phyloP scores from a whole-genome alignment of 2,329 filamentous ascomycete genomes.

The Epichloe gansuensis region DNA sequence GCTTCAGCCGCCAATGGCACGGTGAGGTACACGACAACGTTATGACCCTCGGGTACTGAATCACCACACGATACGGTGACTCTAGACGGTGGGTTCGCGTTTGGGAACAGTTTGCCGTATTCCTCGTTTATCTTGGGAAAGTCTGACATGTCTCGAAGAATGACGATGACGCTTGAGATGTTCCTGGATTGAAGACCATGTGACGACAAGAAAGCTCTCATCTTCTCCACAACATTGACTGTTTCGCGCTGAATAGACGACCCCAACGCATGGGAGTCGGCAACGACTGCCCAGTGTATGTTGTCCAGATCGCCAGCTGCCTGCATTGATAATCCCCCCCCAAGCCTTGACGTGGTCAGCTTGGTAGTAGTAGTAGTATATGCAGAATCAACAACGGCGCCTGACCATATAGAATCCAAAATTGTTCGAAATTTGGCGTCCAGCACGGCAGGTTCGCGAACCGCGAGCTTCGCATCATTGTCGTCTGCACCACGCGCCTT shows the following conservation, averaged over 20 bases:
- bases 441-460: conserved; percentile 51
- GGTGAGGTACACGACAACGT: conserved; percentile 47
- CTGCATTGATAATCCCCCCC: neutral
- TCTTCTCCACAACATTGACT: conserved; percentile 30
- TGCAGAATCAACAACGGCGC: neutral
- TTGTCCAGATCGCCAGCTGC: conserved; percentile 9
- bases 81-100: conserved; percentile 71
- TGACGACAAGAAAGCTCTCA: conserved; percentile 27
- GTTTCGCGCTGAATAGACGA: conserved; percentile 34
- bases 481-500: conserved; percentile 17
- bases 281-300: conserved; percentile 28
- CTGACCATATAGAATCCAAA: conserved; percentile 19
- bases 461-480: conserved; percentile 10
- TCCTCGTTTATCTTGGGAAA: conserved; percentile 63
- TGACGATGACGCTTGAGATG: conserved; percentile 47
- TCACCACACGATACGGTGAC: conserved; percentile 71
- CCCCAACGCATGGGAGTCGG: conserved; percentile 11
- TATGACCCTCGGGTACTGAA: conserved; percentile 43
- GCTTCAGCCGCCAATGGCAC: conserved; percentile 19
- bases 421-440: conserved; percentile 46
- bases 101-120: conserved; percentile 62
- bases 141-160: conserved; percentile 67
- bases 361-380: no score
- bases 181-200: conserved; percentile 16
- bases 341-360: neutral